phyloP scores from a whole-genome alignment of 805 yeast genomes.

The Wickerhamiella australiensis region DNA sequence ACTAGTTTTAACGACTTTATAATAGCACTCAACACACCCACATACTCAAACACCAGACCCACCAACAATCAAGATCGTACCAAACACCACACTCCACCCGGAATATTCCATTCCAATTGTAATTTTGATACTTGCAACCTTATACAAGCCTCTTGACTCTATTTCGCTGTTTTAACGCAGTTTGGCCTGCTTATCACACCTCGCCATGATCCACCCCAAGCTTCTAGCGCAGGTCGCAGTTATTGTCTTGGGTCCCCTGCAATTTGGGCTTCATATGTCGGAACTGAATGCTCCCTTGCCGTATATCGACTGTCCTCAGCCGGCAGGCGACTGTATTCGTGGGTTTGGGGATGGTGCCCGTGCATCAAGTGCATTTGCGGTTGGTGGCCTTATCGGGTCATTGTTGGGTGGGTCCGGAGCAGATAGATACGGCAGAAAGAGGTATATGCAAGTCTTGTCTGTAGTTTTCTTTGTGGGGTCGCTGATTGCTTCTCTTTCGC shows the following conservation, averaged over 20 bases:
- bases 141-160: too few species aligned
- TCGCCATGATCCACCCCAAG: constrained; percentile 3
- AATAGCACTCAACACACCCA: too few species aligned
- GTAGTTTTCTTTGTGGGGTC: constrained; percentile 49
- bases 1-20: too few species aligned
- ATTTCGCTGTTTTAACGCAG: too few species aligned
- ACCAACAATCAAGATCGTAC: too few species aligned
- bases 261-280: constrained; percentile 90
- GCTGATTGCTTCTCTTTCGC: constrained; percentile 41
- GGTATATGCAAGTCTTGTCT: constrained; percentile 39
- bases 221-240: constrained; percentile 28
- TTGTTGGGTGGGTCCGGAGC: constrained; percentile 53
- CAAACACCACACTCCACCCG: too few species aligned
- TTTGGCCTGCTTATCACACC: not conserved
- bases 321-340: constrained; percentile 39
- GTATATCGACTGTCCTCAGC: constrained; percentile 45
- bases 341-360: constrained; percentile 53
- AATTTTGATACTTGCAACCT: too few species aligned
- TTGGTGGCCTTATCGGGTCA: constrained; percentile 77
- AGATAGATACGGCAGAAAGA: constrained; percentile 51
- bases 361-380: constrained; percentile 63
- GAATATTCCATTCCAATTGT: too few species aligned
- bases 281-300: constrained; percentile 85
- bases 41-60: too few species aligned
- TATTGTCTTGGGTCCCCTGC: constrained; percentile 67